Percentiles rank a stretch among this genome's conserved stretches.
Conservation (phyloP, 2,329 filamentous ascomycete species). For the Fulvia fulva region DNA sequence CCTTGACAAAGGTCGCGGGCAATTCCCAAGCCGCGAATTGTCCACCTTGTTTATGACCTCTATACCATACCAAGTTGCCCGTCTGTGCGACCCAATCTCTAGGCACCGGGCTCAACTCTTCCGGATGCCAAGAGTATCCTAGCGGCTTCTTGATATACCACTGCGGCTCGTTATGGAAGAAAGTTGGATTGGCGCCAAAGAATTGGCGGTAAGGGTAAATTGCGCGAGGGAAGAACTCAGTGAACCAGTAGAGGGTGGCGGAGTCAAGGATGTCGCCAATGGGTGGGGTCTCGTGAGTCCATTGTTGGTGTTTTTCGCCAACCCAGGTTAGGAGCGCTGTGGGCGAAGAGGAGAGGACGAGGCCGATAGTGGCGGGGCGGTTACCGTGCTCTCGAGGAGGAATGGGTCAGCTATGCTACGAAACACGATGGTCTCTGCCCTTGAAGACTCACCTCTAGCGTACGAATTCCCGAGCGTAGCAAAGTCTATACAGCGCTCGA, state of each 20-base stretch:
- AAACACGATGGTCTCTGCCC: no score
- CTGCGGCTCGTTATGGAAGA: slow-evolving; percentile 25
- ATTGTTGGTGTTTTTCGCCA: slow-evolving; percentile 55
- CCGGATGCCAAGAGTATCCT: slow-evolving; percentile 44
- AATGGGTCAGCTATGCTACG: no score
- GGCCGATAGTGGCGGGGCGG: slow-evolving; percentile 52
- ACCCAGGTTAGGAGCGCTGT: slow-evolving; percentile 56
- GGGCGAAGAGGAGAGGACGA: slow-evolving; percentile 51
- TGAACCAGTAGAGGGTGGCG: slow-evolving; percentile 55
- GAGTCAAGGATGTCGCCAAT: slow-evolving; percentile 45
- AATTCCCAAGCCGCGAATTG: slow-evolving; percentile 39
- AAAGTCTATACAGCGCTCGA: slow-evolving; percentile 23
- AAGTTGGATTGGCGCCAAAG: slow-evolving; percentile 23
- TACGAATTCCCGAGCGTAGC: slow-evolving; percentile 46
- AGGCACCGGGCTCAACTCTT: slow-evolving; percentile 39
- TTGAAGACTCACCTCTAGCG: no score
- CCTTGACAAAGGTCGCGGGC: slow-evolving; percentile 28
- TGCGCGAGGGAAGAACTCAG: slow-evolving; percentile 34
- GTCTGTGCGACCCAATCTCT: slow-evolving; percentile 36
- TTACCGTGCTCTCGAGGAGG: slow-evolving; percentile 51
- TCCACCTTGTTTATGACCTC: slow-evolving; percentile 37
- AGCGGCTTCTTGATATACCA: slow-evolving; percentile 38
- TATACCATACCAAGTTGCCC: slow-evolving; percentile 39
- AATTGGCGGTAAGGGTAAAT: slow-evolving; percentile 50
- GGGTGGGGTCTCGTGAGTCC: slow-evolving; percentile 45